These are phyloP conservation scores for Ordospora colligata DNA, from an alignment of 371 early-diverging fungal genomes.

Conservation along the genomic window DNA sequence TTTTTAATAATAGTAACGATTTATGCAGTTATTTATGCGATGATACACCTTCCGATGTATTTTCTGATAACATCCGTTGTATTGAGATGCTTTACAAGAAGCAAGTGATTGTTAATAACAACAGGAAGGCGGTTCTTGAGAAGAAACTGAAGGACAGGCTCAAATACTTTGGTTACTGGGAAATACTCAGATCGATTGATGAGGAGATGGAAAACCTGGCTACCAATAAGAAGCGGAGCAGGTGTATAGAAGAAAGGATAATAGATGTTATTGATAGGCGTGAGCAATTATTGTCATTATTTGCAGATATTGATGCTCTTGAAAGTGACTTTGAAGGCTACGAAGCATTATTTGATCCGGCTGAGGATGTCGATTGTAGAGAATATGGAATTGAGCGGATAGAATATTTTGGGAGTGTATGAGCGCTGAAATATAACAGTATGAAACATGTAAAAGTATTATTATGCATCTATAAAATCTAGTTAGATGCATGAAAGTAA, in stretches of 20 bases:
- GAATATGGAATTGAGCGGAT: neutral
- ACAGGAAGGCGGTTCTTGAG: neutral
- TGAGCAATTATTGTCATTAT: neutral
- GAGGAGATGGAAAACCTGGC: neutral
- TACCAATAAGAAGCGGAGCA: neutral
- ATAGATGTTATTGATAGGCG: neutral
- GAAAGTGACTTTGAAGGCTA: neutral
- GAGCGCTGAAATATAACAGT: neutral
- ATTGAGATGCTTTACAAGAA: neutral
- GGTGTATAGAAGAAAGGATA: neutral
- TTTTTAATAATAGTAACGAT: too few species aligned
- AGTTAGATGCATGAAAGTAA: too few species aligned
- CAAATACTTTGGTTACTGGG: neutral
- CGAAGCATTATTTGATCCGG: neutral
- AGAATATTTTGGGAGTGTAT: neutral
- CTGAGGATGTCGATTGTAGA: neutral
- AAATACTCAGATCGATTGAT: neutral
- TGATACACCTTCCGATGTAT: too few species aligned
- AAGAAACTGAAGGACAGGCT: neutral
- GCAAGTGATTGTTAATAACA: neutral
- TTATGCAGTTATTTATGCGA: too few species aligned
- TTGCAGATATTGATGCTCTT: neutral
- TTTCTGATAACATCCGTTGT: neutral
- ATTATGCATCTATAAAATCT: too few species aligned
- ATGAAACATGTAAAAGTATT: too few species aligned